phyloP scores from a whole-genome alignment of 805 yeast species.

The Saturnispora gosingensis region DNA sequence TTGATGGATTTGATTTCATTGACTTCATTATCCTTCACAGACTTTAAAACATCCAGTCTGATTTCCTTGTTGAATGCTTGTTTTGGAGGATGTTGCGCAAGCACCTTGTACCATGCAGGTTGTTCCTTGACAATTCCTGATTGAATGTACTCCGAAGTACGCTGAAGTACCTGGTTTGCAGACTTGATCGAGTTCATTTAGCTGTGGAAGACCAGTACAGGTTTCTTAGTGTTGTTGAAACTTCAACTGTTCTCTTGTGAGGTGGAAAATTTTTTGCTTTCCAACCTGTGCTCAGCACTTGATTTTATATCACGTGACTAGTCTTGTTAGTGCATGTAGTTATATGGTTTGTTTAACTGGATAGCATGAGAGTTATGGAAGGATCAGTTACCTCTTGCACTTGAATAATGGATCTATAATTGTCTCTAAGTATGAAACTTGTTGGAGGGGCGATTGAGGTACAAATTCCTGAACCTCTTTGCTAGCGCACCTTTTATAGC shows the following conservation, averaged over 20 bases:
- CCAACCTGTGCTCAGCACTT: background rate
- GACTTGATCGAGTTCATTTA: slow-evolving; percentile 64
- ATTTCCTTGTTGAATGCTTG: slow-evolving; percentile 45
- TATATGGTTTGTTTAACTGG: too few relatives aligned
- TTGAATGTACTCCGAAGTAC: slow-evolving; percentile 67
- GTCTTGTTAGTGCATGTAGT: too few relatives aligned
- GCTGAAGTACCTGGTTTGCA: slow-evolving; percentile 69
- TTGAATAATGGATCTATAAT: too few relatives aligned
- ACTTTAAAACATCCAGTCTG: slow-evolving; percentile 22
- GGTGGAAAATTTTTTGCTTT: background rate
- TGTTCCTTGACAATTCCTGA: slow-evolving; percentile 60
- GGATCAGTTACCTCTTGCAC: too few relatives aligned
- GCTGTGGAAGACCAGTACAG: background rate
- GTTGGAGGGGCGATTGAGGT: too few relatives aligned
- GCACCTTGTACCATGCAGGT: slow-evolving; percentile 88
- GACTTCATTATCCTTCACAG: slow-evolving; percentile 17
- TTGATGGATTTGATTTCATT: slow-evolving; percentile 14
- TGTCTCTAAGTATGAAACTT: too few relatives aligned
- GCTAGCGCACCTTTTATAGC: too few relatives aligned
- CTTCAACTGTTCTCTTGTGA: background rate
- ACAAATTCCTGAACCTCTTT: too few relatives aligned
- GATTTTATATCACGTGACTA: background rate
- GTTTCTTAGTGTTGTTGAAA: background rate
- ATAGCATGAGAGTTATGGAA: too few relatives aligned
- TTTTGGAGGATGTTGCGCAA: slow-evolving; percentile 75